Evolutionary conservation across 257 asterid species (phyloP).

Genomic region (Ocimum tenuiflorum): DNA sequence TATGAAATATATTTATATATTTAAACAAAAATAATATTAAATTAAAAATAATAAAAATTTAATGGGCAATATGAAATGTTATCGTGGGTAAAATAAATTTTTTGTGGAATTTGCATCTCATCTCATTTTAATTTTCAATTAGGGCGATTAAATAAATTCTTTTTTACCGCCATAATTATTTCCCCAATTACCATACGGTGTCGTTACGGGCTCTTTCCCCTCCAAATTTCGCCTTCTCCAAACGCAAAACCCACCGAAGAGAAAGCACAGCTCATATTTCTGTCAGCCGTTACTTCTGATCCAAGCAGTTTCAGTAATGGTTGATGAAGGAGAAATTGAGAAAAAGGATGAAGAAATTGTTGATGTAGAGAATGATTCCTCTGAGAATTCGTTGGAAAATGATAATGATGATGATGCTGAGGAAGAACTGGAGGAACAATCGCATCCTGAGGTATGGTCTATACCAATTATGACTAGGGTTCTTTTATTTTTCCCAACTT

Average conservation of each 20-base stretch:
- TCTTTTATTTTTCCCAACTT: background rate
- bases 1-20: no score
- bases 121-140: background rate
- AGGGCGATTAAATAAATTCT: background rate
- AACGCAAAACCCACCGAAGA: constrained; percentile 21
- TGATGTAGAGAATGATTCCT: constrained; percentile 24
- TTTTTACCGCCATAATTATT: constrained; percentile 21
- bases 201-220: constrained; percentile 3
- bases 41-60: no score
- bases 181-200: constrained; percentile 18
- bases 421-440: constrained; percentile 26
- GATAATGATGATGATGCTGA: constrained; percentile 28
- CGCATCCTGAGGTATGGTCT: constrained; percentile 42
- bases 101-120: no score
- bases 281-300: constrained; percentile 12
- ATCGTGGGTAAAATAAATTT: no score
- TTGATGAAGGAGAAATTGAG: constrained; percentile 21
- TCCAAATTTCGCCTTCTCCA: constrained; percentile 8
- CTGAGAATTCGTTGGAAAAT: constrained; percentile 32
- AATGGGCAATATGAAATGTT: no score
- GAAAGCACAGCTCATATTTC: background rate
- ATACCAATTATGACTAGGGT: background rate
- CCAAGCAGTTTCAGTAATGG: constrained; percentile 18
- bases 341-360: constrained; percentile 25
- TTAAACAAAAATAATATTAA: no score